Evolutionary conservation across 2,329 filamentous ascomycete species (phyloP), one percentile per base, ranked within the genome.

Genomic region (Aureobasidium leucospermi): DNA sequence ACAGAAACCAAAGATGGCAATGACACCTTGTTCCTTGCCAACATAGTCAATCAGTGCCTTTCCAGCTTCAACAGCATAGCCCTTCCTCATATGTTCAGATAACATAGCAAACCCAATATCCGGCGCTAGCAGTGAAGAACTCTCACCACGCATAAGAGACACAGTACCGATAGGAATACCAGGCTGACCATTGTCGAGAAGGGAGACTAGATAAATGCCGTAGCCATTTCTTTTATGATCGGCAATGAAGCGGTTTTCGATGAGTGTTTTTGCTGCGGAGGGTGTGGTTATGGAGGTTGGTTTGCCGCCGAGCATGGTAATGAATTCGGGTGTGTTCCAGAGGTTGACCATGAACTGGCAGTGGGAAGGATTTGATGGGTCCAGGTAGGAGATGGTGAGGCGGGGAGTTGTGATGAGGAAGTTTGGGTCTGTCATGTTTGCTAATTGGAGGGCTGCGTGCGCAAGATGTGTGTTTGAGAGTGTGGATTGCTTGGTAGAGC

Each of bases 241-340:
- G n/a, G 38, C 19, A 1, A 42, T 1, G 13, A 53, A 53, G 5
- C 49, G 49, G 8, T 19, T 53, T 4, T 32, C 6, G 15, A 53
- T 53, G 8, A 53, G n/a, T 7, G 23, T 0, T 43, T 53, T 29
- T 6, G 49, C 49, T 28, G 49, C 49, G 1, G 49, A 34, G 2
- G 49, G 49, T 5, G 15, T 53, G 49, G 38, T 42, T 6, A 53
- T 53, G n/a, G 49, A 32, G 0, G 49, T 53, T 13, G 49, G 49
- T 19, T 41, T 53, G 23, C 38, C 38, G 15, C n/a, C 28, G 15
- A 42, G 36, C 49, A 53, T 53, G 49, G 49, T 7, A 28, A 43
- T 42, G 38, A 53, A 53, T 34, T 53, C 49, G 23, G 49, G 23
- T 10, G 38, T 53, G 49, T 53, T 53, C 49, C 49, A 53, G 38